Conservation (phyloP, 2,329 filamentous ascomycete species). For the Arthrinium phaeospermum region DNA sequence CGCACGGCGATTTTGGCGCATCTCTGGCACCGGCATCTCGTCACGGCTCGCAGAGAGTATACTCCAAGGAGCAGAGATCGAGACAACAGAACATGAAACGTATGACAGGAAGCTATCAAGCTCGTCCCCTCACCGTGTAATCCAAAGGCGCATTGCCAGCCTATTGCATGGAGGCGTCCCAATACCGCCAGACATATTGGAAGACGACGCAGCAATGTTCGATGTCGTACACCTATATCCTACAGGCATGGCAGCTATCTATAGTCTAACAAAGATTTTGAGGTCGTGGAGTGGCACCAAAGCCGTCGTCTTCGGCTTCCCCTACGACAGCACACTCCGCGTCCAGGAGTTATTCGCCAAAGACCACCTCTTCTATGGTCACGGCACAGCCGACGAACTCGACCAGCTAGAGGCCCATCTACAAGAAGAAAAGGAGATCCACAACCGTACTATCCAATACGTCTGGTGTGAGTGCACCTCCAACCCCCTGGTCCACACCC, state of each 20-base stretch:
- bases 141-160: neutral
- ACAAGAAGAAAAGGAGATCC: conserved; percentile 66
- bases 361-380: conserved; percentile 41
- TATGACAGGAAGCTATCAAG: neutral
- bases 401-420: conserved; percentile 81
- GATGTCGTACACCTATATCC: neutral
- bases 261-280: neutral
- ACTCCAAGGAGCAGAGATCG: neutral
- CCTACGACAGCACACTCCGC: neutral
- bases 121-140: neutral
- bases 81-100: too few species aligned
- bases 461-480: conserved; percentile 96
- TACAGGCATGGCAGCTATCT: neutral
- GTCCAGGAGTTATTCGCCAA: neutral
- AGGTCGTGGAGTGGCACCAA: neutral
- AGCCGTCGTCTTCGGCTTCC: neutral
- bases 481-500: conserved; percentile 86
- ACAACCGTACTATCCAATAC: conserved; percentile 71
- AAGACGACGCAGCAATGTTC: neutral
- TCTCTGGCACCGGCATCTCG: neutral
- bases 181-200: neutral
- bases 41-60: neutral
- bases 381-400: conserved; percentile 79
- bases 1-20: neutral
- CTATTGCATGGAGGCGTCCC: neutral